These are phyloP conservation scores for Lagenaria siceraria DNA, from an alignment of 306 rosid species.

Conservation along the genomic window DNA sequence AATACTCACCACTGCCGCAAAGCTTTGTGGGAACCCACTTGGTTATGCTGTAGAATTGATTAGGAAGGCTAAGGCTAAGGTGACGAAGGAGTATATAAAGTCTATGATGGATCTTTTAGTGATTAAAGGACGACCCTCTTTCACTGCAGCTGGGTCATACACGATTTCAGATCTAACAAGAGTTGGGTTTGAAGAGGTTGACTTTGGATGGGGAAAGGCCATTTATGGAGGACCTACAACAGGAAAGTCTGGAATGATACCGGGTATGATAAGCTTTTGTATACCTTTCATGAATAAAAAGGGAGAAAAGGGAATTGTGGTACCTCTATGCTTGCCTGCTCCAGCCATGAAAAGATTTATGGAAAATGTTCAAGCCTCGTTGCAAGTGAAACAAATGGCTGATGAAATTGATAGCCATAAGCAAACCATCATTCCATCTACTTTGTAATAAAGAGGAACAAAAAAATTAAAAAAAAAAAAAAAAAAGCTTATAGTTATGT, in stretches of 20 bases:
- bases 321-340: slow-evolving; percentile 22
- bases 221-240: background rate
- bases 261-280: background rate
- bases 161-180: slow-evolving; percentile 16
- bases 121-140: slow-evolving; percentile 5
- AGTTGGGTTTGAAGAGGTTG: background rate
- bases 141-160: background rate
- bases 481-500: no score
- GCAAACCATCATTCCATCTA: background rate
- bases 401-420: background rate
- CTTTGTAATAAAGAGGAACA: no score
- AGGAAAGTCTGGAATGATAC: slow-evolving; percentile 11
- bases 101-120: slow-evolving; percentile 26
- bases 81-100: slow-evolving; percentile 22
- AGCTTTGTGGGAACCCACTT: background rate
- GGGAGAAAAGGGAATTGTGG: slow-evolving; percentile 25
- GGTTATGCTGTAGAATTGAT: slow-evolving; percentile 19
- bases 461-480: background rate
- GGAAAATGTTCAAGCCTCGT: slow-evolving; percentile 3
- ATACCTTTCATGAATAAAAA: background rate
- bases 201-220: slow-evolving; percentile 45
- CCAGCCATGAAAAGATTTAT: slow-evolving; percentile 28
- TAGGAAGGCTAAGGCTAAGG: slow-evolving; percentile 9
- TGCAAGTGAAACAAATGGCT: background rate
- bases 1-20: background rate